Evolutionary conservation across 202 grass and related monocot species (phyloP).

Genomic region (Brachypodium distachyon): DNA sequence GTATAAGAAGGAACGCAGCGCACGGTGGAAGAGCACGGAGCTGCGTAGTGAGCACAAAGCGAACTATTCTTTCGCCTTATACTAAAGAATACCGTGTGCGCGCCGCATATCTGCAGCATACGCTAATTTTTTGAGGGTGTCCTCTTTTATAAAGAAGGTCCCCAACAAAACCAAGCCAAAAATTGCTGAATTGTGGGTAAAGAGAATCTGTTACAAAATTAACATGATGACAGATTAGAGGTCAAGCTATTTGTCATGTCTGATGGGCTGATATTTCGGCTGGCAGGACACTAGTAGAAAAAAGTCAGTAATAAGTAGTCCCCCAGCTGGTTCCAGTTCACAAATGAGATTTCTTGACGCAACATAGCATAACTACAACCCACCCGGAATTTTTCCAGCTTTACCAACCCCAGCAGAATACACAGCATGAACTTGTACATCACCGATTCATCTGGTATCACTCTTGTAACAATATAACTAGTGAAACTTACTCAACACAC

Average conservation of each 20-base stretch:
- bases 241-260: no score
- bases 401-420: not conserved
- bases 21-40: rapidly evolving
- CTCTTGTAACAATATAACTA: not conserved
- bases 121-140: conserved; percentile 44
- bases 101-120: conserved; percentile 31
- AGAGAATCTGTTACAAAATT: not conserved
- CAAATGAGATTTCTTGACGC: no score
- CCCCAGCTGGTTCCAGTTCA: no score
- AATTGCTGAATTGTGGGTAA: not conserved
- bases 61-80: conserved; percentile 86
- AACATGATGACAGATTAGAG: no score
- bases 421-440: not conserved
- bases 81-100: conserved; percentile 35
- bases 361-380: no score
- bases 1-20: not conserved
- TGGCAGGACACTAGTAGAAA: no score
- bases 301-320: no score
- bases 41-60: conserved; percentile 52
- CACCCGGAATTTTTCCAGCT: not conserved
- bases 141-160: not conserved
- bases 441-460: not conserved
- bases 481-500: not conserved
- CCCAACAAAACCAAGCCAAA: not conserved
- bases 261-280: no score